Conservation (phyloP, 345 rosid genomes). For the Rhizophora apiculata region DNA sequence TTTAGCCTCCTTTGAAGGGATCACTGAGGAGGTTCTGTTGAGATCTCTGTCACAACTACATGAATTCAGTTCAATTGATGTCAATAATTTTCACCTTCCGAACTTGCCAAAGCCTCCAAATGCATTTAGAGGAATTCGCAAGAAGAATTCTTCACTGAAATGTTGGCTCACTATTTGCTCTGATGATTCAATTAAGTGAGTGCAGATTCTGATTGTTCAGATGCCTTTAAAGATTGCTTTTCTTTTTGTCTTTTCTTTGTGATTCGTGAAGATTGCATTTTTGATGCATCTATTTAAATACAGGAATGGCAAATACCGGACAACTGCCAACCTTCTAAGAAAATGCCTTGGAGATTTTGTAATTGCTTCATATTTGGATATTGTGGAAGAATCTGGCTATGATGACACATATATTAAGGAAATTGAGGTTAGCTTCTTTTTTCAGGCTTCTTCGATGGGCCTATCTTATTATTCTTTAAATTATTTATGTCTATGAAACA, state of each 20-base stretch:
- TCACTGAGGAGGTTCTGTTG: constrained; percentile 49
- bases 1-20: constrained; percentile 55
- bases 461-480: too few relatives aligned
- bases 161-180: constrained; percentile 90
- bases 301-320: constrained; percentile 66
- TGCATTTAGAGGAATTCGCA: constrained; percentile 75
- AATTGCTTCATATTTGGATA: constrained; percentile 67
- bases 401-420: constrained; percentile 73
- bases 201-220: constrained; percentile 8
- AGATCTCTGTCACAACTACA: constrained; percentile 54
- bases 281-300: constrained; percentile 11
- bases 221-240: constrained; percentile 1
- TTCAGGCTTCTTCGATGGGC: not conserved
- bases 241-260: not conserved
- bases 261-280: not conserved
- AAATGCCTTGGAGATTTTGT: constrained; percentile 88
- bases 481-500: too few relatives aligned
- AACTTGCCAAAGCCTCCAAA: constrained; percentile 77
- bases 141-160: constrained; percentile 56
- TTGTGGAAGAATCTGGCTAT: constrained; percentile 69
- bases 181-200: constrained; percentile 77
- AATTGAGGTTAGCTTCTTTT: constrained; percentile 61
- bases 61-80: constrained; percentile 50
- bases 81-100: constrained; percentile 57
- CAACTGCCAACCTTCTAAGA: constrained; percentile 60